These are phyloP conservation scores for Suillus plorans DNA, from an alignment of 768 basidiomycete genomes.

Conservation along the genomic window DNA sequence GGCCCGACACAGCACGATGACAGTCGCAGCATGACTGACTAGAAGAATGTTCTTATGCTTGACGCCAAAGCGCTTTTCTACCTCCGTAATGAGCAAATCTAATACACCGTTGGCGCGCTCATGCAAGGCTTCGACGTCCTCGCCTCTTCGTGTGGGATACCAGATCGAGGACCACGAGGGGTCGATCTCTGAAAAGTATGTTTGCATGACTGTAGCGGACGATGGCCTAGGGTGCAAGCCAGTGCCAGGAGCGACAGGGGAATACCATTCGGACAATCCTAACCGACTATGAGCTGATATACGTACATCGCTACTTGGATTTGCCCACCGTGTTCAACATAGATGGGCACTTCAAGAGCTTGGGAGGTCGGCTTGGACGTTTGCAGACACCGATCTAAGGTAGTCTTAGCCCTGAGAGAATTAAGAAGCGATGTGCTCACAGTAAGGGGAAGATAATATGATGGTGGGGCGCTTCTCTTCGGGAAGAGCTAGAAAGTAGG, in stretches of 20 bases:
- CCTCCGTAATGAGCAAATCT: conserved; percentile 45
- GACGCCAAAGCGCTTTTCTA: conserved; percentile 45
- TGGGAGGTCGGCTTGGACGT: conserved; percentile 66
- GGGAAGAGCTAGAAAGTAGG: conserved; percentile 63
- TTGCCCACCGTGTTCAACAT: conserved; percentile 69
- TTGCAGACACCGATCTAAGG: conserved; percentile 82
- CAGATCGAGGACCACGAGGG: conserved; percentile 62
- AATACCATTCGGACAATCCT: conserved; percentile 82
- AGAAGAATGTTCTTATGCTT: conserved; percentile 56
- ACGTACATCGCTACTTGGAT: background rate
- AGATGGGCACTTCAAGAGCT: conserved; percentile 66
- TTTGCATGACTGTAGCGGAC: conserved; percentile 49
- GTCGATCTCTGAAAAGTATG: conserved; percentile 56
- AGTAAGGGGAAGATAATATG: conserved; percentile 85
- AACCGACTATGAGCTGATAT: background rate
- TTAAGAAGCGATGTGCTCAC: conserved; percentile 35
- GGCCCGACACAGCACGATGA: conserved; percentile 61
- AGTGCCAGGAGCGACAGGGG: conserved; percentile 61
- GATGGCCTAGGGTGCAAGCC: conserved; percentile 78
- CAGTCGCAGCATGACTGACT: conserved; percentile 74
- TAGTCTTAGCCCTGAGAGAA: background rate
- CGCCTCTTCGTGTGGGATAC: conserved; percentile 73
- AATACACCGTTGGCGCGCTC: conserved; percentile 56
- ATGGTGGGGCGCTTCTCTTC: conserved; percentile 68
- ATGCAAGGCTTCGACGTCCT: conserved; percentile 63